Conservation (phyloP, 2,329 filamentous ascomycete species). For the Pleomassaria siparia region DNA sequence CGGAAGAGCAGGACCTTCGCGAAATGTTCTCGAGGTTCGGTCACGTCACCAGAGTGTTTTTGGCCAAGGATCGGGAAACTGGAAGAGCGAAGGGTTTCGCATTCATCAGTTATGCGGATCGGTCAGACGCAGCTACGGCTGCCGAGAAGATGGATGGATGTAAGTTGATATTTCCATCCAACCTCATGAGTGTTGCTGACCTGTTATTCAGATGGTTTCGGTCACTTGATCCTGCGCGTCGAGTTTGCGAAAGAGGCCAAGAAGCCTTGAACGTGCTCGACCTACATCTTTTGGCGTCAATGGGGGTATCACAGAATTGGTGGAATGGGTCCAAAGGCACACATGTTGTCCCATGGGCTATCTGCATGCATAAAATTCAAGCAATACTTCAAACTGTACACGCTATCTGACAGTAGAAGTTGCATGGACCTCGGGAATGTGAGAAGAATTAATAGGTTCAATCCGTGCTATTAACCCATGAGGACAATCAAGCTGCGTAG, state of each 20-base stretch:
- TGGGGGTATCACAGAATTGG: not conserved
- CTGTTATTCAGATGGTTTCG: constrained; percentile 62
- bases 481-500: not conserved
- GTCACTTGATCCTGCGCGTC: constrained; percentile 82
- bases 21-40: constrained; percentile 98
- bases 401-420: not conserved
- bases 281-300: not conserved
- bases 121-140: constrained; percentile 84
- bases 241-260: constrained; percentile 77
- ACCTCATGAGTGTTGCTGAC: constrained; percentile 18
- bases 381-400: not conserved
- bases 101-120: constrained; percentile 95
- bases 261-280: constrained; percentile 20
- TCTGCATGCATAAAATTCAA: not conserved
- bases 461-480: not conserved
- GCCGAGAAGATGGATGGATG: constrained; percentile 98
- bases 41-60: constrained; percentile 93
- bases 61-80: constrained; percentile 97
- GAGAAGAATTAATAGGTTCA: not conserved
- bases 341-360: not conserved
- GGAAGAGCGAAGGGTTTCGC: constrained; percentile 97
- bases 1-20: constrained; percentile 91
- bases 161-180: constrained; percentile 44
- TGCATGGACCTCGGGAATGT: not conserved
- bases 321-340: not conserved